Evolutionary conservation across 179 eudicot genomes (phyloP), one percentile per base, ranked within the genome.

Genomic region (Heliamphora pulchella): DNA sequence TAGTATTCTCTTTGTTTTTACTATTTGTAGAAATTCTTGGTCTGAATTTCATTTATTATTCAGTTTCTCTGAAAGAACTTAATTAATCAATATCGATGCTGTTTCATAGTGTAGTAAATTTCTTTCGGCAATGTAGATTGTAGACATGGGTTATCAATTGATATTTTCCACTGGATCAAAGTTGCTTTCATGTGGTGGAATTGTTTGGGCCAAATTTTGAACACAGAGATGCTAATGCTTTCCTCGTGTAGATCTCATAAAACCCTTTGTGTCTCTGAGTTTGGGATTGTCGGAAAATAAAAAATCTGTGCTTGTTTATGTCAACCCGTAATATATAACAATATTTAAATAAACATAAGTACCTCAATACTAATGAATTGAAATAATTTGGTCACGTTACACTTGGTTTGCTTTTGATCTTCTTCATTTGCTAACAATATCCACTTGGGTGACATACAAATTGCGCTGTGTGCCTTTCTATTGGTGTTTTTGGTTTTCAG

Each of bases 221-320:
- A 70, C 31, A n/a, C 43, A 48, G 72, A 68, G 72, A 68, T 44
- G 5, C 74, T n/a, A 46, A 70, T 43, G 50, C 71, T 67, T 67
- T 67, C 18, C 17, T 67, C 50, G 15, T 39, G 72, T 41, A 39
- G 1, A 65, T 68, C 50, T 68, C 50, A 14, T 65, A 48, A 48
- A 20, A 18, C 11, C 46, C 10, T 31, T 39, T 65, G 70, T 31
- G 1, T 10, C 5, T 31, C 53, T 48, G 53, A 48, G 13, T 68
- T 44, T 5, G 72, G 72, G 43, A 4, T 68, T 68, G 47, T 43
- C n/a, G 4, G 50, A 68, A 43, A 68, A 31, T 68, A n/a, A 43
- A 50, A 66, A 66, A 13, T 66, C 47, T 66, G 39, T 41, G 11
- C 46, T 31, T 11, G 41, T 66, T 15, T 39, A 39, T 66, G 71